These are phyloP conservation scores for Pseudonitzschia multiseries DNA, from an alignment of 108 stramenopile species.

Conservation along the genomic window DNA sequence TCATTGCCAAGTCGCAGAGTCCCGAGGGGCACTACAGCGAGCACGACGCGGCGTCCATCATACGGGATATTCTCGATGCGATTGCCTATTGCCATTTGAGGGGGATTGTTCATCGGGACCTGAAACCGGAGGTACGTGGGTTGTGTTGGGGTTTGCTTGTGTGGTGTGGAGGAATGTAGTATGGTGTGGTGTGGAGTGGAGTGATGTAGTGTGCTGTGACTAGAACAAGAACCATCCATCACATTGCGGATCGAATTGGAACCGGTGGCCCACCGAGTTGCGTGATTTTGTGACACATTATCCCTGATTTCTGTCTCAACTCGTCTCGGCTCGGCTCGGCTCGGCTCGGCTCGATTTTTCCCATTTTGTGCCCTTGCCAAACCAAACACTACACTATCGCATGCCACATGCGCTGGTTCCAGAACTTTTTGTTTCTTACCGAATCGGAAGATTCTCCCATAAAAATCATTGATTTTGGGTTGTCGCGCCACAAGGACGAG, in stretches of 20 bases:
- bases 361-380: background rate
- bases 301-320: too few relatives aligned
- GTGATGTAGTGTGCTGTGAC: too few relatives aligned
- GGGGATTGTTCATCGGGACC: slow-evolving; percentile 94
- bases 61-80: slow-evolving; percentile 89
- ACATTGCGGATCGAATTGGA: background rate
- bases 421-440: slow-evolving; percentile 89
- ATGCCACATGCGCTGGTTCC: background rate
- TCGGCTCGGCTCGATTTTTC: background rate
- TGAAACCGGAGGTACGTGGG: slow-evolving; percentile 78
- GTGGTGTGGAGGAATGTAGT: too few relatives aligned
- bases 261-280: too few relatives aligned
- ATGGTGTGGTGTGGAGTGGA: too few relatives aligned
- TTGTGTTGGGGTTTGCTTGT: too few relatives aligned
- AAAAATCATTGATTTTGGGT: slow-evolving; percentile 99
- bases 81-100: slow-evolving; percentile 95
- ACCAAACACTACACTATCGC: background rate
- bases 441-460: slow-evolving; percentile 79
- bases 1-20: slow-evolving; percentile 90
- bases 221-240: too few relatives aligned
- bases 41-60: slow-evolving; percentile 83
- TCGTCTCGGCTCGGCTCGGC: too few relatives aligned
- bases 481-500: slow-evolving; percentile 87
- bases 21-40: slow-evolving; percentile 93
- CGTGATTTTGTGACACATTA: too few relatives aligned